These are phyloP conservation scores for Trichoderma sp. DNA, from an alignment of 2,329 filamentous ascomycete species.

Conservation along the genomic window DNA sequence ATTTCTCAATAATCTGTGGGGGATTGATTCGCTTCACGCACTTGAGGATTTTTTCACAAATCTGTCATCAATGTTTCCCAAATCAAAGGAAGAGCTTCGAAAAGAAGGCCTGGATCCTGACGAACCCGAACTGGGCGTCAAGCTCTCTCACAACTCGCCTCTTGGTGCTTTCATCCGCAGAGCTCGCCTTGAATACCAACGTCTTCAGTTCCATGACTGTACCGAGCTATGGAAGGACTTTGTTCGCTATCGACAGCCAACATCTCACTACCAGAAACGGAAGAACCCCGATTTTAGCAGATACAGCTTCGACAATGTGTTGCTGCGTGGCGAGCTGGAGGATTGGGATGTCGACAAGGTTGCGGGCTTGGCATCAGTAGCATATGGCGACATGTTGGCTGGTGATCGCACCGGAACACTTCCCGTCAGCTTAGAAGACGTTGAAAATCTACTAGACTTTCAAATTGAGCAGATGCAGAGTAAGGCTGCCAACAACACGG, in stretches of 20 bases:
- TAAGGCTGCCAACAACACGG: constrained; percentile 36
- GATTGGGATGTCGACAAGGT: constrained; percentile 45
- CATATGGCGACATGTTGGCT: constrained; percentile 53
- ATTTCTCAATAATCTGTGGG: constrained; percentile 79
- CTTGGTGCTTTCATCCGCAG: constrained; percentile 78
- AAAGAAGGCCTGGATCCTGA: constrained; percentile 45
- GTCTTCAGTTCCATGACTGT: constrained; percentile 76
- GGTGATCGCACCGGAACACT: constrained; percentile 40
- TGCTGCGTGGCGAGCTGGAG: constrained; percentile 48
- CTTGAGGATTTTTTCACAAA: constrained; percentile 73
- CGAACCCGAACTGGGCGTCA: constrained; percentile 47
- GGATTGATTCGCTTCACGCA: constrained; percentile 75
- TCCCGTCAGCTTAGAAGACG: constrained; percentile 70
- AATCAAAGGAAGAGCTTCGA: constrained; percentile 59
- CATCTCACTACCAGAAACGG: constrained; percentile 61
- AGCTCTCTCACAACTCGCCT: constrained; percentile 70
- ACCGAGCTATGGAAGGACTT: constrained; percentile 79
- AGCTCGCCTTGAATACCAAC: constrained; percentile 73
- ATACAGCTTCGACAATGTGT: constrained; percentile 56
- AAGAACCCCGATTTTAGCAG: constrained; percentile 60
- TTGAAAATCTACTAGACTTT: constrained; percentile 79
- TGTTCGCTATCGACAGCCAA: constrained; percentile 75
- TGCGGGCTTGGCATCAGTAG: constrained; percentile 45
- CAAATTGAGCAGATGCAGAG: constrained; percentile 87
- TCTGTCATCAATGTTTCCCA: constrained; percentile 56